Evolutionary conservation across 2,329 filamentous ascomycete genomes (phyloP).

Genomic region (Fonsecaea nubica): DNA sequence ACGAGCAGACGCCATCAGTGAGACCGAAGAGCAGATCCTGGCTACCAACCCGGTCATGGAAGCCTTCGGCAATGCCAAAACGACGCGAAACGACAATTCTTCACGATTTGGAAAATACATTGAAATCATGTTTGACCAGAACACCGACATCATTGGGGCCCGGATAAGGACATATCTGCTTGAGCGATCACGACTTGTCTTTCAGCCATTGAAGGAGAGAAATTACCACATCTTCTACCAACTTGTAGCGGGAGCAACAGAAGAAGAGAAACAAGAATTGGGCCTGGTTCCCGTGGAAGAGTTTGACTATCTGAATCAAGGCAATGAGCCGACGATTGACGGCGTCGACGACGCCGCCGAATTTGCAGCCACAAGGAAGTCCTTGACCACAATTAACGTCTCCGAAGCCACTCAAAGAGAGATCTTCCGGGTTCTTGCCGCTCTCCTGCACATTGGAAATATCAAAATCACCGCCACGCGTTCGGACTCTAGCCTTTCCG

Average conservation of each 20-base stretch:
- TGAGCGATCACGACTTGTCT: conserved; percentile 93
- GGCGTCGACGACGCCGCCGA: conserved; percentile 96
- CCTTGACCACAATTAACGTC: conserved; percentile 87
- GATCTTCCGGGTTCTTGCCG: conserved; percentile 89
- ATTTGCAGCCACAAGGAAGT: conserved; percentile 85
- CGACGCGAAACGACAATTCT: conserved; percentile 99
- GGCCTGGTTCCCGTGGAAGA: conserved; percentile 82
- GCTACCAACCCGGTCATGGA: conserved; percentile 99
- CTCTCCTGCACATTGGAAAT: conserved; percentile 91
- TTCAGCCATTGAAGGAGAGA: conserved; percentile 94
- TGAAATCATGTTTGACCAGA: conserved; percentile 97
- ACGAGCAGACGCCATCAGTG: conserved; percentile 78
- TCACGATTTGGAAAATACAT: conserved; percentile 99
- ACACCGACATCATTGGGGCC: conserved; percentile 95
- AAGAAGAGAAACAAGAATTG: conserved; percentile 79
- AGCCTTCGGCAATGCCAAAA: conserved; percentile 99
- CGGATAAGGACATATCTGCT: conserved; percentile 96
- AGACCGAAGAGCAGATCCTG: conserved; percentile 97
- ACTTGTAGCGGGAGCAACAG: conserved; percentile 87
- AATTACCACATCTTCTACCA: conserved; percentile 99
- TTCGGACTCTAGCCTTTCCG: conserved; percentile 81
- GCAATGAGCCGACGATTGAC: conserved; percentile 86
- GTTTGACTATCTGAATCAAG: conserved; percentile 96
- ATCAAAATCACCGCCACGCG: conserved; percentile 92
- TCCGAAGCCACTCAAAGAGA: conserved; percentile 73